Conservation (phyloP, 345 rosid genomes). For the Kernera saxatilis region DNA sequence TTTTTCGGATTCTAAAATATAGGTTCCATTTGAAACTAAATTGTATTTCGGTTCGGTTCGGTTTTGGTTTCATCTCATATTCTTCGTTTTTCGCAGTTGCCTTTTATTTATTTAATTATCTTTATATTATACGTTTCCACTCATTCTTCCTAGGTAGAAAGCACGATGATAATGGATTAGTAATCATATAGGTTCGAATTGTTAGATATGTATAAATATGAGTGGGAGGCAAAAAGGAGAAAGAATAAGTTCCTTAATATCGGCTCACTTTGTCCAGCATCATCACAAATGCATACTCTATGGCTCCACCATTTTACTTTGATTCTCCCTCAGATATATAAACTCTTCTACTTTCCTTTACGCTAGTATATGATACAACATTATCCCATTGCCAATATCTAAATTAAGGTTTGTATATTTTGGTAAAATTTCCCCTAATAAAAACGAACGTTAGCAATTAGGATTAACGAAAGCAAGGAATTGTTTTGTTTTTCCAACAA, state of each 20-base stretch:
- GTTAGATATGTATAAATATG: conserved; percentile 17
- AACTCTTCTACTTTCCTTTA: background rate
- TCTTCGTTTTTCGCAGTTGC: background rate
- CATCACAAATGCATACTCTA: conserved; percentile 21
- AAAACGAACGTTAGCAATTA: background rate
- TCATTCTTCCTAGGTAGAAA: conserved; percentile 14
- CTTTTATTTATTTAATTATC: background rate
- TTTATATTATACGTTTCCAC: background rate
- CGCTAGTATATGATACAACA: background rate
- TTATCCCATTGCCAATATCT: background rate
- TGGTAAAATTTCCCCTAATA: background rate
- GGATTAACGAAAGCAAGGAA: background rate
- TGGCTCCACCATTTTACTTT: conserved; percentile 26
- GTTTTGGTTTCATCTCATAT: no score
- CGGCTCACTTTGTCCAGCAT: conserved; percentile 26
- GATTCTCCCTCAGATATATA: background rate
- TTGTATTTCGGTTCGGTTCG: no score
- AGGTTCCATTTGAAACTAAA: no score
- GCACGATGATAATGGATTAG: conserved; percentile 14
- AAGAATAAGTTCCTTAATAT: conserved; percentile 30
- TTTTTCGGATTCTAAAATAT: no score
- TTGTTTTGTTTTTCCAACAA: background rate
- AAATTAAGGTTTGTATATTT: background rate
- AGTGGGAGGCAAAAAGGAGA: conserved; percentile 33
- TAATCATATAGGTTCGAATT: conserved; percentile 20